phyloP scores from a whole-genome alignment of 371 early-diverging fungal genomes.

The Rhizopus delemar region DNA sequence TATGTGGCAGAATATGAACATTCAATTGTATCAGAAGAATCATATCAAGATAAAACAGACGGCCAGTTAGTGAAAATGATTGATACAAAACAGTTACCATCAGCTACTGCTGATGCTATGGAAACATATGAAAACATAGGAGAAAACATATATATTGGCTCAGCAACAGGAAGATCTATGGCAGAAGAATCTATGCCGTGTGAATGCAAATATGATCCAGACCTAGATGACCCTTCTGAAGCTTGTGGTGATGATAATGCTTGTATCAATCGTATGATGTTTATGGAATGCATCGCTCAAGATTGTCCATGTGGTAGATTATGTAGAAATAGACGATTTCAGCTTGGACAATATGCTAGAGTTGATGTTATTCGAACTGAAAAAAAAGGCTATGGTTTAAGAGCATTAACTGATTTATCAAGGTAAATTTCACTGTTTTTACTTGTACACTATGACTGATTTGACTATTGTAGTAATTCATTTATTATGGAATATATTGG shows the following conservation, averaged over 20 bases:
- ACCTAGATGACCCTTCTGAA: conserved; percentile 30
- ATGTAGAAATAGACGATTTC: conserved; percentile 89
- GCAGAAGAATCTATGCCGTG: conserved; percentile 79
- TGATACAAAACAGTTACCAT: conserved; percentile 23
- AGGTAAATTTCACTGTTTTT: conserved; percentile 43
- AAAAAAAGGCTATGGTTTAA: conserved; percentile 88
- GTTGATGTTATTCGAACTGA: conserved; percentile 85
- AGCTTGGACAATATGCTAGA: conserved; percentile 73
- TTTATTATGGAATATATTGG: conserved; percentile 96
- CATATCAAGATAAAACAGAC: background rate
- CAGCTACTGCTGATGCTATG: conserved; percentile 49
- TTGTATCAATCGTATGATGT: conserved; percentile 89
- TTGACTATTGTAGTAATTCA: conserved; percentile 28
- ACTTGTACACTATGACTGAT: background rate
- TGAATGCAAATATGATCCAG: conserved; percentile 71
- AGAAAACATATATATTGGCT: conserved; percentile 67
- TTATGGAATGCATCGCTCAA: conserved; percentile 86
- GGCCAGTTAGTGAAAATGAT: background rate
- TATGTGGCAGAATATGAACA: background rate
- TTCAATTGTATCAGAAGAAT: background rate
- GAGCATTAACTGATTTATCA: conserved; percentile 63
- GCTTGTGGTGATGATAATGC: conserved; percentile 84
- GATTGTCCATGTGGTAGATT: conserved; percentile 85
- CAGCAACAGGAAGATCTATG: conserved; percentile 66
- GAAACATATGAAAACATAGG: conserved; percentile 58